Base-by-base conservation (phyloP, 1,284 basidiomycete species). In the Amylostereum areolatum region DNA sequence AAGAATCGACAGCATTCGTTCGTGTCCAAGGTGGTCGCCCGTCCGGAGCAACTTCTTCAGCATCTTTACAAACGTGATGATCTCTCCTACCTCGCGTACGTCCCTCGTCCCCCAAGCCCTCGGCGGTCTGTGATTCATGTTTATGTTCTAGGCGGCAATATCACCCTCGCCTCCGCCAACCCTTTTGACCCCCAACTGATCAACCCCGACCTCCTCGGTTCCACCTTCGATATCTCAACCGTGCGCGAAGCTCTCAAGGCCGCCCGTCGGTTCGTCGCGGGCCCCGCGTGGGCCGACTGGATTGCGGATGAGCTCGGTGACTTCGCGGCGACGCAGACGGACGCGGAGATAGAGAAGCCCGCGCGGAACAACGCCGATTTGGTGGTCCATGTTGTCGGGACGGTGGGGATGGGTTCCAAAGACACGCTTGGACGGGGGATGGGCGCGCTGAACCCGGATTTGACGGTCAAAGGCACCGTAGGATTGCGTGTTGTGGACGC, bases 371-470 rank as follows among this genome's bases (percentile, higher is more conserved):
- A 52, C 7, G 52, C 59, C 0, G 50, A 41, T 5, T 57, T 59
- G 0, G 55, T 62, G 29, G 52, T 51, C 27, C 67, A 68, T 55
- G 55, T 61, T n/a, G 61, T 61, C 3, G 58, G 63, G 5, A 64
- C 63, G 3, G 58, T 55, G 10, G 52, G 52, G 24, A 66, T 69
- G 65, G 53, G 56, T 6, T 51, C 45, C 8, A 49, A 47, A 8
- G 53, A 52, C 3, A 58, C 57, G 2, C 12, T 28, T 24, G 41
- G 30, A 6, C n/a, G n/a, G 7, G 37, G 39, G 7, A n/a, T 8
- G 6, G 66, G 63, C 11, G 80, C 81, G 25, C 75, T 83, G 35
- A 75, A 78, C 61, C 68, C 78, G 2, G 70, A 76, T 56, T 62
- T 85, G 27, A 62, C 63, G 30, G 77, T 81, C 10, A 76, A 80